Conservation (phyloP, 768 basidiomycete species). For the Rubroboletus pulcherrimus region DNA sequence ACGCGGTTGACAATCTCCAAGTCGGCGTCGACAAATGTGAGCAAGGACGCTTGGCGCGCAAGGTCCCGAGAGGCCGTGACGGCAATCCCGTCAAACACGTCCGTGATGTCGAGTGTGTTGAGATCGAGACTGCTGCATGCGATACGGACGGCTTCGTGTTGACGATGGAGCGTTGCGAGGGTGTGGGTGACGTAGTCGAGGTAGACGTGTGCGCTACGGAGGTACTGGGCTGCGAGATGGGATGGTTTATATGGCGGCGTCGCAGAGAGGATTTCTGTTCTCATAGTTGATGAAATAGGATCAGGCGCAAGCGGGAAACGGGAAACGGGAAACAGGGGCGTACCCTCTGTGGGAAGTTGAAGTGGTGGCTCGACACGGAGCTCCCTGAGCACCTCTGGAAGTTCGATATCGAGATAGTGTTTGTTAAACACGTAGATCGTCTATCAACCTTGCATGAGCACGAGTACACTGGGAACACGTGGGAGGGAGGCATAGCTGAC, state of each 20-base stretch:
- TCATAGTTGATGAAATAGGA: not conserved
- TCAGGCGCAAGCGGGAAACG: not conserved
- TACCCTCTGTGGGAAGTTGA: slow-evolving; percentile 73
- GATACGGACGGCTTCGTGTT: slow-evolving; percentile 68
- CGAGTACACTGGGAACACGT: not conserved
- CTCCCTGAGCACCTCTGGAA: slow-evolving; percentile 61
- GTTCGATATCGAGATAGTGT: slow-evolving; percentile 65
- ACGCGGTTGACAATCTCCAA: slow-evolving; percentile 66
- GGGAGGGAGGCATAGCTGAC: not conserved
- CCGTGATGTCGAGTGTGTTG: slow-evolving; percentile 65
- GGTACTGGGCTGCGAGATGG: slow-evolving; percentile 62
- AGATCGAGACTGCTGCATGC: slow-evolving; percentile 71
- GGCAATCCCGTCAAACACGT: slow-evolving; percentile 65
- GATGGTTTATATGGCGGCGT: slow-evolving; percentile 73
- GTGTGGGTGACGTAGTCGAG: slow-evolving; percentile 56
- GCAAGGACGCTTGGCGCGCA: slow-evolving; percentile 58
- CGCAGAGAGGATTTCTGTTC: slow-evolving; percentile 53
- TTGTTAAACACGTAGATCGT: slow-evolving; percentile 85
- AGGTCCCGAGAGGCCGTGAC: slow-evolving; percentile 57
- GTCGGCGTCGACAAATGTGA: slow-evolving; percentile 66
- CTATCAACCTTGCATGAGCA: slow-evolving; percentile 33
- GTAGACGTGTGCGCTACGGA: slow-evolving; percentile 60
- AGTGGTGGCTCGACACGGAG: slow-evolving; percentile 58
- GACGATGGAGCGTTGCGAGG: slow-evolving; percentile 52
- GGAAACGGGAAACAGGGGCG: slow-evolving; percentile 7